Percentiles rank a stretch among this genome's conserved stretches.
These are phyloP conservation scores for Scutellaria minor DNA, from an alignment of 257 asterid genomes.

Conservation along the genomic window DNA sequence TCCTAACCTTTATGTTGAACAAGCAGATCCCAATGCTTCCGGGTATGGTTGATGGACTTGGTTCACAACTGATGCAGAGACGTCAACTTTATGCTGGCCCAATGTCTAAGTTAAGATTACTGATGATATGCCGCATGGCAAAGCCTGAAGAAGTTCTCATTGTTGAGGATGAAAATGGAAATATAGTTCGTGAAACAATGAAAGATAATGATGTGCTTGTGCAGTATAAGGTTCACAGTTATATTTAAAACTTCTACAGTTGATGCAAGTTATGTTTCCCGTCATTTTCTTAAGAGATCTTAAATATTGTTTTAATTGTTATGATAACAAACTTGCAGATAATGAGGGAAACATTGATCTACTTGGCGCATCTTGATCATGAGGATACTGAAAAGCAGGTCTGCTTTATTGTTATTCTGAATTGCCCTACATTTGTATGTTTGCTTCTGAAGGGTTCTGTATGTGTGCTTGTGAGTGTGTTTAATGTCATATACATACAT, in stretches of 20 bases:
- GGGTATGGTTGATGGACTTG: conserved; percentile 78
- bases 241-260: conserved; percentile 12
- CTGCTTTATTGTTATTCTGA: not conserved
- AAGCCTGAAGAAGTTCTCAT: conserved; percentile 99
- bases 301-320: conserved; percentile 1
- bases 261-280: conserved; percentile 27
- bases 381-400: conserved; percentile 99
- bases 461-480: not conserved
- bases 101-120: conserved; percentile 88
- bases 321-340: conserved; percentile 56
- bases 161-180: conserved; percentile 98
- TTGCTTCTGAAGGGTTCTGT: not conserved
- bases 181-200: conserved; percentile 98
- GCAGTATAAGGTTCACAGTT: conserved; percentile 79
- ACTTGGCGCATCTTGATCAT: conserved; percentile 96
- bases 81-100: conserved; percentile 88
- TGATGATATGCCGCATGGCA: conserved; percentile 99
- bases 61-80: conserved; percentile 79
- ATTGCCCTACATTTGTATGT: not conserved
- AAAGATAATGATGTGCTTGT: conserved; percentile 97
- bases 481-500: not conserved
- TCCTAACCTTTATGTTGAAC: conserved; percentile 40
- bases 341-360: conserved; percentile 97
- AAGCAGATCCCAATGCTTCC: conserved; percentile 69
- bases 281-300: conserved; percentile 10